phyloP scores from a whole-genome alignment of 2,329 filamentous ascomycete species.

The Colletotrichum sp. region DNA sequence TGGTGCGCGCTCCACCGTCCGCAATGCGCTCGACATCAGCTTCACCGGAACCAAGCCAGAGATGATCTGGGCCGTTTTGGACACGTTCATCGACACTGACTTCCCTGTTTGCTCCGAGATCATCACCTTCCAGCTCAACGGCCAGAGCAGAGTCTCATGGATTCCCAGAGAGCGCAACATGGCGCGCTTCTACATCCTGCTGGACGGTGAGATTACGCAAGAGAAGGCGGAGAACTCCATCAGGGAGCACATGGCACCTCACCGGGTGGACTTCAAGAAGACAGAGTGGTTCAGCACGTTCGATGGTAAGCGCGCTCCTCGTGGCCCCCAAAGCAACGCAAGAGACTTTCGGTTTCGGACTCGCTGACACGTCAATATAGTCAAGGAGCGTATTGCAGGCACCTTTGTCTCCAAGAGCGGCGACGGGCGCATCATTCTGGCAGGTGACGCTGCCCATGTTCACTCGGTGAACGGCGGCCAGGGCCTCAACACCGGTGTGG shows the following conservation, averaged over 20 bases:
- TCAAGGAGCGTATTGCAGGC: constrained; percentile 59
- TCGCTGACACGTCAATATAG: constrained; percentile 25
- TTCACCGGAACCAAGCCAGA: constrained; percentile 54
- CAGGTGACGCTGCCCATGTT: constrained; percentile 56
- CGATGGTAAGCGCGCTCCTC: constrained; percentile 38
- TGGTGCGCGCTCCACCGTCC: constrained; percentile 54
- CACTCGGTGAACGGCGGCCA: constrained; percentile 54
- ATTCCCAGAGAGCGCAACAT: constrained; percentile 53
- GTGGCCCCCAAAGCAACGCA: not conserved
- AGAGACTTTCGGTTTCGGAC: not conserved
- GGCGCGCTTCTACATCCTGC: constrained; percentile 51
- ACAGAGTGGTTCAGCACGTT: constrained; percentile 58
- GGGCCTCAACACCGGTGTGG: constrained; percentile 57
- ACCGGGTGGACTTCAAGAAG: constrained; percentile 44
- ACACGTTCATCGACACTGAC: constrained; percentile 54
- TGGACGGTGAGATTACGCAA: constrained; percentile 49
- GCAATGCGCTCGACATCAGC: constrained; percentile 40
- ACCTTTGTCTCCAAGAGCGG: constrained; percentile 44
- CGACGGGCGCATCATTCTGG: constrained; percentile 49
- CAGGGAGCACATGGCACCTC: constrained; percentile 46
- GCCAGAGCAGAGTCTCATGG: constrained; percentile 52
- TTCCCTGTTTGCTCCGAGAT: constrained; percentile 52
- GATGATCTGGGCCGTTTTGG: constrained; percentile 55
- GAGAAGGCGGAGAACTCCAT: constrained; percentile 46
- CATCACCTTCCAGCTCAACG: constrained; percentile 50